Conservation (phyloP, 2,329 filamentous ascomycete genomes). For the Lizonia empirigonia region DNA sequence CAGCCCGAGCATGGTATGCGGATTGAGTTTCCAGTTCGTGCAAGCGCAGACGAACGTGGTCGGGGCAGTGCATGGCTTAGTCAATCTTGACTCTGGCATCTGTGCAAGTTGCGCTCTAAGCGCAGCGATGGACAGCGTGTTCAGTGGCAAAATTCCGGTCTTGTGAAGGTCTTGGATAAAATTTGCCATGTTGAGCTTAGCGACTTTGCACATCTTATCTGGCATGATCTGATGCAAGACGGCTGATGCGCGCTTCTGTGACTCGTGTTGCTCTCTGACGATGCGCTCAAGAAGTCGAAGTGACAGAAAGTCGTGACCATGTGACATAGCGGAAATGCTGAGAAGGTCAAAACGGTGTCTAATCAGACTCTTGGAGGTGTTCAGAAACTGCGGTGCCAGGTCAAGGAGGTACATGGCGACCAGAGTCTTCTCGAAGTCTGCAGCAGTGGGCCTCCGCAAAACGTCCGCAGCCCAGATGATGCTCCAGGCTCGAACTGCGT, state of each 20-base stretch:
- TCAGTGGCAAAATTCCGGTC: background rate
- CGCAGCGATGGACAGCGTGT: background rate
- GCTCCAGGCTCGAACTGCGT: slow-evolving; percentile 19
- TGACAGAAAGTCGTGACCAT: background rate
- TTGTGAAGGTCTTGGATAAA: background rate
- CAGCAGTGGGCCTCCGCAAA: background rate
- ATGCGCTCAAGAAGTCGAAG: background rate
- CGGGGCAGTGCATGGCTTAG: background rate
- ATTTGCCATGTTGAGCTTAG: background rate
- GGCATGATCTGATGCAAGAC: background rate
- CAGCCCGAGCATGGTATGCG: background rate
- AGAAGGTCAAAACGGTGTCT: background rate
- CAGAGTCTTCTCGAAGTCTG: background rate
- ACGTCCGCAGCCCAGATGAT: slow-evolving; percentile 12
- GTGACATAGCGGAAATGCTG: background rate
- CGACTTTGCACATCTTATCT: background rate
- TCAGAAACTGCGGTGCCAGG: background rate
- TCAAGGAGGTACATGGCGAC: background rate
- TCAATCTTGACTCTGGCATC: background rate
- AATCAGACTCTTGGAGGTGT: background rate
- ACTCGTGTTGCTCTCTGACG: background rate
- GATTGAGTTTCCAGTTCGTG: background rate
- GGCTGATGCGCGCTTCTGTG: background rate
- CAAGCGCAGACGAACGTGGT: background rate
- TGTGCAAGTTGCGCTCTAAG: background rate